Percentiles rank a stretch among this genome's conserved stretches.
Evolutionary conservation across 306 rosid genomes (phyloP).

Genomic region (Dryas alaskensis): DNA sequence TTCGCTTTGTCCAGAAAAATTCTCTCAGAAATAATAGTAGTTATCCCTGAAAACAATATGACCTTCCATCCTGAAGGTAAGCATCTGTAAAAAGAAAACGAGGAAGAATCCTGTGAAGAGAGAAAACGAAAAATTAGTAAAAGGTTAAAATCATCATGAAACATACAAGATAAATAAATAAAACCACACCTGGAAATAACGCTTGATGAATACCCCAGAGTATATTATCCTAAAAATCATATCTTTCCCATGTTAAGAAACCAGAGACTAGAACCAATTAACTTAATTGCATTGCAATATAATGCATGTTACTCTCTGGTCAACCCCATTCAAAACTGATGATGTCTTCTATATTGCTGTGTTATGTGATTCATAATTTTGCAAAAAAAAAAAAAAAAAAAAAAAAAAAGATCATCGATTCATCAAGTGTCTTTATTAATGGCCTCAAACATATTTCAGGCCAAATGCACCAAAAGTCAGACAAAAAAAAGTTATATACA

Average conservation of each 20-base stretch:
- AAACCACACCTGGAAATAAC: conserved; percentile 69
- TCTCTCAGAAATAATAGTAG: conserved; percentile 71
- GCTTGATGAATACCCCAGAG: conserved; percentile 67
- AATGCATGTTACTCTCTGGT: neutral
- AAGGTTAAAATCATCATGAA: conserved; percentile 21
- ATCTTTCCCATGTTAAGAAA: conserved; percentile 72
- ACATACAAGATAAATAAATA: conserved; percentile 13
- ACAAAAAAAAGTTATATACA: neutral
- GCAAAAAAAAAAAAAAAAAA: neutral
- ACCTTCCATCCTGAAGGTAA: conserved; percentile 81
- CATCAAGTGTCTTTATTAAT: neutral
- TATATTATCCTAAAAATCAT: conserved; percentile 80
- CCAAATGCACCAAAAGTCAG: neutral
- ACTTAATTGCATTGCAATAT: neutral
- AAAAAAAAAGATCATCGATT: neutral
- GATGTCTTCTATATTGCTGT: neutral
- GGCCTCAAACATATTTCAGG: neutral
- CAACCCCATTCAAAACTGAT: neutral
- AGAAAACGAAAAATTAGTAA: neutral
- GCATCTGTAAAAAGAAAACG: conserved; percentile 71
- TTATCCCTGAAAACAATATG: conserved; percentile 59
- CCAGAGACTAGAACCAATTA: conserved; percentile 21
- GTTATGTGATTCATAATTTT: neutral
- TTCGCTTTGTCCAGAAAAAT: conserved; percentile 63
- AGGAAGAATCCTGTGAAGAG: conserved; percentile 58